Percentiles rank a stretch among this genome's conserved stretches.
These are phyloP conservation scores for Flagelloscypha sp. DNA, from an alignment of 768 basidiomycete genomes.

Conservation along the genomic window DNA sequence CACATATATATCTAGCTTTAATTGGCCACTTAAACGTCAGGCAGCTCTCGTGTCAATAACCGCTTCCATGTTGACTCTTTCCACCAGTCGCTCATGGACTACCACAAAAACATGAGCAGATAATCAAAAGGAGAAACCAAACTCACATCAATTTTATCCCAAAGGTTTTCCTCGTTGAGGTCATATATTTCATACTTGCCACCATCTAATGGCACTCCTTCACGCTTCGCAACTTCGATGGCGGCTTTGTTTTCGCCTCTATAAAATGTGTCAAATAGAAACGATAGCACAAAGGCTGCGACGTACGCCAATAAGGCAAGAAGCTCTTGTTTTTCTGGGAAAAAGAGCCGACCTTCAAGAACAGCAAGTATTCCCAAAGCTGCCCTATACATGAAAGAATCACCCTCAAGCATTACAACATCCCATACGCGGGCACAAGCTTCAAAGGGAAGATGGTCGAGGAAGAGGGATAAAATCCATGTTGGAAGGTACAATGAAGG, in stretches of 20 bases:
- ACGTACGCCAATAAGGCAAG: slow-evolving; percentile 68
- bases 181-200: slow-evolving; percentile 85
- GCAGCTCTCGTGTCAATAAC: slow-evolving; percentile 74
- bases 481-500: slow-evolving; percentile 75
- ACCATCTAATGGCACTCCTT: slow-evolving; percentile 51
- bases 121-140: too few species aligned
- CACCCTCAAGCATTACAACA: slow-evolving; percentile 79
- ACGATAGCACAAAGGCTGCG: slow-evolving; percentile 5
- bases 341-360: slow-evolving; percentile 80
- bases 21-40: slow-evolving; percentile 47
- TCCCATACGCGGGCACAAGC: slow-evolving; percentile 88
- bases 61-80: slow-evolving; percentile 84
- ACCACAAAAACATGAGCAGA: too few species aligned
- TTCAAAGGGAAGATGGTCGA: slow-evolving; percentile 86
- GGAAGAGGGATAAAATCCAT: slow-evolving; percentile 76
- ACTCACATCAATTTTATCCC: slow-evolving; percentile 75
- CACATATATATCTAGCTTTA: too few species aligned
- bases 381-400: slow-evolving; percentile 81
- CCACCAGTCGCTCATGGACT: slow-evolving; percentile 91
- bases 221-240: slow-evolving; percentile 72
- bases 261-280: slow-evolving; percentile 3
- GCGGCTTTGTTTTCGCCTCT: slow-evolving; percentile 83
- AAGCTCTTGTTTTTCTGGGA: slow-evolving; percentile 74
- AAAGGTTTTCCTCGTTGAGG: slow-evolving; percentile 75
- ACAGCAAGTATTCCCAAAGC: slow-evolving; percentile 78